phyloP scores from a whole-genome alignment of 2,329 filamentous ascomycete genomes.

The Phyllosticta ampelicida region DNA sequence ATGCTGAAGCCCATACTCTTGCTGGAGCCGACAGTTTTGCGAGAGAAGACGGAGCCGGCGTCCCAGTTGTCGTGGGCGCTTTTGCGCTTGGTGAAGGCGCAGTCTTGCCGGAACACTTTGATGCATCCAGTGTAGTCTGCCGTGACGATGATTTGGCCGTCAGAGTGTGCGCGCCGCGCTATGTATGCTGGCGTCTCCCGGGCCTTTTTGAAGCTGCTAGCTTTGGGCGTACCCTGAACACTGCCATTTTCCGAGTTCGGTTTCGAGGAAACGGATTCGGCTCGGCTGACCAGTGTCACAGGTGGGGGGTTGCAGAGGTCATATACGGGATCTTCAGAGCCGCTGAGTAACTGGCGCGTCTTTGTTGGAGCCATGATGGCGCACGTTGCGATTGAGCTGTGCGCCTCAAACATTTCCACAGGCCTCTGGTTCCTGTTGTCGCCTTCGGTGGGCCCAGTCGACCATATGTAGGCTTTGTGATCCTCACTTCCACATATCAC shows the following conservation, averaged over 20 bases:
- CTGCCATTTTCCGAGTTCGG: slow-evolving; percentile 34
- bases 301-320: slow-evolving; percentile 94
- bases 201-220: slow-evolving; percentile 24
- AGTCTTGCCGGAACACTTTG: slow-evolving; percentile 93
- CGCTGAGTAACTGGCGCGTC: slow-evolving; percentile 65
- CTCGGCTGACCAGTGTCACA: slow-evolving; percentile 65
- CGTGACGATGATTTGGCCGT: slow-evolving; percentile 85
- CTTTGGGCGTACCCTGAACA: slow-evolving; percentile 22
- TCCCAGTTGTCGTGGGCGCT: slow-evolving; percentile 57
- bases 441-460: slow-evolving; percentile 46
- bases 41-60: slow-evolving; percentile 63
- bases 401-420: slow-evolving; percentile 82
- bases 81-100: slow-evolving; percentile 64
- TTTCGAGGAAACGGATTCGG: slow-evolving; percentile 47
- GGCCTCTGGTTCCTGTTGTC: slow-evolving; percentile 70
- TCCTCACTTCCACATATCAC: slow-evolving; percentile 93
- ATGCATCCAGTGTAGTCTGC: slow-evolving; percentile 81
- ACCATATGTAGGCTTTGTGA: slow-evolving; percentile 83
- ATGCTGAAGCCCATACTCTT: slow-evolving; percentile 16
- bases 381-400: slow-evolving; percentile 79
- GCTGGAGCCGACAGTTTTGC: slow-evolving; percentile 43
- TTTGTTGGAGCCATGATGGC: slow-evolving; percentile 73
- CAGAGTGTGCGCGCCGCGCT: slow-evolving; percentile 61
- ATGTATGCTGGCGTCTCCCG: slow-evolving; percentile 69
- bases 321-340: slow-evolving; percentile 85